Evolutionary conservation across 495 filamentous ascomycete species (phyloP), one percentile per base, ranked within the genome.

Genomic region (Apiosordaria backusii): DNA sequence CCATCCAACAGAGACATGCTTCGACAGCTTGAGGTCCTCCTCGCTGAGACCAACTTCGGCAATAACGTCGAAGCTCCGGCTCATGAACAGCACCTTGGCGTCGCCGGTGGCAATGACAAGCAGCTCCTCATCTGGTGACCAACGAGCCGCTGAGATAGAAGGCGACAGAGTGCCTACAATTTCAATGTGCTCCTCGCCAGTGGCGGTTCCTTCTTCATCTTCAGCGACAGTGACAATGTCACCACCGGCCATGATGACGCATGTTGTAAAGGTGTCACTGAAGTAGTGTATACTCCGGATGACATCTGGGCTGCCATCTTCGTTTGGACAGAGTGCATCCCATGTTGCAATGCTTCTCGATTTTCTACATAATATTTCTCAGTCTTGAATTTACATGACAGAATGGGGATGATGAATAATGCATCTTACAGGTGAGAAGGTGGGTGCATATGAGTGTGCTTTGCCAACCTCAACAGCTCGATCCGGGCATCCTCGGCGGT

Each of bases 1-100:
- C 95, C 95, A 99, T 61, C 95, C 95, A 23, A 99, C 95, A 21
- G 93, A 97, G 54, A 99, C 95, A 85, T 99, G 95, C 75, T 91
- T 92, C 1, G 95, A 98, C 1, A 87, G 84, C 71, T 92, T 88
- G 63, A 97, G 80, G 76, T 99, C 95, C 24, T 92, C 89, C 4
- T 79, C 71, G 4, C 84, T 84, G 69, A 97, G 88, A 15, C 82
- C 82, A 65, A 90, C 83, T 71, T 91, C 88, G 6, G 87, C 83
- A 62, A 96, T 85, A 70, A 88, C 88, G 72, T 98, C 94, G 70
- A 97, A 96, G 53, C 88, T 87, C 66, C 93, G 84, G 21, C 92
- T 97, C 94, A 99, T 97, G 69, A 97, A 91, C 61, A 97, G 78
- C 45, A 96, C 81, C 4, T 93, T 97, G 65, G 85, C 84, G 55